Conservation (phyloP, 2,329 filamentous ascomycete genomes). For the Raffaelea albimanens region DNA sequence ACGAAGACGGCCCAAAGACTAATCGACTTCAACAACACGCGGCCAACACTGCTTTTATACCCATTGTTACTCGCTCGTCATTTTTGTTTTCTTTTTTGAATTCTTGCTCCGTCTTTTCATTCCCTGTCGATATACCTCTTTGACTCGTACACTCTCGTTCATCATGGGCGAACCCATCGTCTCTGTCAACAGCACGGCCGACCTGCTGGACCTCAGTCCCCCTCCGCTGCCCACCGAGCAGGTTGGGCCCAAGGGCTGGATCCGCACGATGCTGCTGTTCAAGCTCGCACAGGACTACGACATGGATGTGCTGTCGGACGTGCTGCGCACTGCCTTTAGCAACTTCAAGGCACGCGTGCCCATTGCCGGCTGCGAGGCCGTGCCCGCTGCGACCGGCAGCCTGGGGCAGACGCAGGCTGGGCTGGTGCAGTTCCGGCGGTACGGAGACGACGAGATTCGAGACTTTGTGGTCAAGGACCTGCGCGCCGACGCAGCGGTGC, state of each 20-base stretch:
- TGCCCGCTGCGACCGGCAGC: not conserved
- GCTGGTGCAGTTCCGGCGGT: not conserved
- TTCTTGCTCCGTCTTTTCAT: not conserved
- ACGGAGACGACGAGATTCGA: constrained; percentile 4
- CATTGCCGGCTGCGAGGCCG: constrained; percentile 1
- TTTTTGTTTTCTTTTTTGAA: not conserved
- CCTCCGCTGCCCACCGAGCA: constrained; percentile 2
- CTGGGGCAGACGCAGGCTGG: not conserved
- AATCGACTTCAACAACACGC: too few relatives aligned
- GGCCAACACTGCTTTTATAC: too few relatives aligned
- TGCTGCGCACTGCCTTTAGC: not conserved
- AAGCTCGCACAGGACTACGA: constrained; percentile 2
- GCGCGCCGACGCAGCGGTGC: not conserved
- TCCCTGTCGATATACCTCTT: too few relatives aligned
- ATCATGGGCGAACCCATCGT: not conserved
- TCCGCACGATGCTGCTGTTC: constrained; percentile 2
- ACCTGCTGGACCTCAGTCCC: not conserved
- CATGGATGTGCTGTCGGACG: not conserved
- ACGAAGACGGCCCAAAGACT: too few relatives aligned
- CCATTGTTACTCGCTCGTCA: too few relatives aligned
- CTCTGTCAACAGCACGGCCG: not conserved
- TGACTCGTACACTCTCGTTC: too few relatives aligned
- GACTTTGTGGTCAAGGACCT: constrained; percentile 4
- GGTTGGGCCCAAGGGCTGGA: constrained; percentile 3
- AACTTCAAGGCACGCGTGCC: constrained; percentile 1